A percentile compares a stretch with the other conserved stretches of the same genome.
phyloP scores from a whole-genome alignment of 768 basidiomycete species.

The Boletellus ananiceps region DNA sequence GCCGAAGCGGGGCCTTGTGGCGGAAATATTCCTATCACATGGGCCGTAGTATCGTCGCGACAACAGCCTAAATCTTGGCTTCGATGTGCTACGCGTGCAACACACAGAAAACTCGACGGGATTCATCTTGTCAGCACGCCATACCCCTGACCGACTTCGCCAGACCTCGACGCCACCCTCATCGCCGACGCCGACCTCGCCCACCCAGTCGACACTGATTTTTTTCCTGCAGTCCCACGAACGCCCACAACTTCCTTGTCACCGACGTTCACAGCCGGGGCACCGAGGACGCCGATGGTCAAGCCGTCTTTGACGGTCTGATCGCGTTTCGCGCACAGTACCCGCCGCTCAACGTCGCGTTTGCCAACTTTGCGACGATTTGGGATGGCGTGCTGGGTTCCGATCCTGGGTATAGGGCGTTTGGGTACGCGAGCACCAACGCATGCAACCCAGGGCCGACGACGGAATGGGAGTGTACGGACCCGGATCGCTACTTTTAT shows the following conservation, averaged over 20 bases:
- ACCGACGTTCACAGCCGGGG: constrained; percentile 51
- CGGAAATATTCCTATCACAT: too few relatives aligned
- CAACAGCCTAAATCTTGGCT: too few relatives aligned
- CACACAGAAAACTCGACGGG: too few relatives aligned
- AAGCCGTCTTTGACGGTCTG: constrained; percentile 41
- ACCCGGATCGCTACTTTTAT: constrained; percentile 49
- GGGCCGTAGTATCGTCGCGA: too few relatives aligned
- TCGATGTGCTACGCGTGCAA: too few relatives aligned
- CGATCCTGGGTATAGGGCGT: constrained; percentile 42
- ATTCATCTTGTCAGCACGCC: too few relatives aligned
- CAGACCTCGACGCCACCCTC: constrained; percentile 60
- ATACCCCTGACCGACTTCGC: too few relatives aligned
- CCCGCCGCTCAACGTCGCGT: constrained; percentile 38
- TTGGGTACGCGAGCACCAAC: constrained; percentile 43
- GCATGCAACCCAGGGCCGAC: constrained; percentile 36
- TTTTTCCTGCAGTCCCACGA: constrained; percentile 39
- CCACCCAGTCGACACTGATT: constrained; percentile 54
- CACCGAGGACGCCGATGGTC: constrained; percentile 34
- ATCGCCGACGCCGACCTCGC: constrained; percentile 53
- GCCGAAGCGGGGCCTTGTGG: too few relatives aligned
- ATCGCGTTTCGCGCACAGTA: constrained; percentile 29
- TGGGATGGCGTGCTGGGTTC: constrained; percentile 46
- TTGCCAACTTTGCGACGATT: constrained; percentile 44
- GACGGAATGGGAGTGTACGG: constrained; percentile 32
- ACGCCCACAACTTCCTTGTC: constrained; percentile 46